Evolutionary conservation across 768 basidiomycete species (phyloP), one percentile per base, ranked within the genome.

Genomic region (Trametes sanguinea): DNA sequence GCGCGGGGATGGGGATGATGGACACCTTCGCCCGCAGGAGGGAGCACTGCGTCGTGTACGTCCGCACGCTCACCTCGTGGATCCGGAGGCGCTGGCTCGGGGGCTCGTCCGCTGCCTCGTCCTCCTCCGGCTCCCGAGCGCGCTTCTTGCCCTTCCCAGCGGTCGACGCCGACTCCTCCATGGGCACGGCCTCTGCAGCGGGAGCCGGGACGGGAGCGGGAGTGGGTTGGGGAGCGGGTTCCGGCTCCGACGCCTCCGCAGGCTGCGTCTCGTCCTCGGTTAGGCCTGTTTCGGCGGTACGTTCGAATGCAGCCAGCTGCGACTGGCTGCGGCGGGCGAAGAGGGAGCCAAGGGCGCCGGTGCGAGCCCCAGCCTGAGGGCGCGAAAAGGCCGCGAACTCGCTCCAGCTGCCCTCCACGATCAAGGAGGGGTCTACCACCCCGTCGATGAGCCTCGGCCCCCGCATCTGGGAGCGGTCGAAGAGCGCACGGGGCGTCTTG

Each of bases 71-170:
- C 8, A 51, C 50, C 16, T 30, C 35, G n/a, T 40, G 50, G 42
- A 51, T 32, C 50, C 42, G 57, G 32, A 45, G 32, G 39, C 48
- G 57, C 57, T 39, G 47, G 11, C 14, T 9, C 2, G 39, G 47
- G 29, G 48, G 46, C 42, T 52, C 39, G 2, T 11, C 37, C 30
- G 32, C 29, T n/a, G 16, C 6, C 30, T n/a, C 56, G 30, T 51
- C 50, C 2, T 51, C 57, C 42, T 59, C 57, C 27, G 43, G 44
- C 30, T 32, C 29, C 16, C 50, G 57, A 10, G 57, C 57, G 3
- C 57, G 57, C 57, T 59, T 59, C 57, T 59, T 59, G 57, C 57
- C 57, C 57, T 59, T 59, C 37, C 10, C 27, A 16, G 39, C 51
- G 33, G 39, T 7, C 42, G 13, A 22, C 40, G 9, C 42, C 22